Base-by-base conservation (phyloP, 2,329 filamentous ascomycete species). In the Cytospora chrysosperma region DNA sequence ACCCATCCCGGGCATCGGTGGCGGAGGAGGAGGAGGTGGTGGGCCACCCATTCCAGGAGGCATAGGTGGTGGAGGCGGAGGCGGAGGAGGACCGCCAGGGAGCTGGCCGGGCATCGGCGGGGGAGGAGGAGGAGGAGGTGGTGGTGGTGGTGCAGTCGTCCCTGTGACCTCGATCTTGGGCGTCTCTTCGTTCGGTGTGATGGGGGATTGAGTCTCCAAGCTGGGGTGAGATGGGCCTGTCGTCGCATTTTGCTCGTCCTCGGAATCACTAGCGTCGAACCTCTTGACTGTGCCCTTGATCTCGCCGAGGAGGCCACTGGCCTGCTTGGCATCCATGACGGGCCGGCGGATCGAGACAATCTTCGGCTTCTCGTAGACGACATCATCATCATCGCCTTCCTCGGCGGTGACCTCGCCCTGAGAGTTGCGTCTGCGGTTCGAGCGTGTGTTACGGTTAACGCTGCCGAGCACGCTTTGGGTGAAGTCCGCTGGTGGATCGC, bases 261-360 rank as follows among this genome's bases (percentile, higher is more conserved):
- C 88, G 34, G 87, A 89, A 70, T 93, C 90, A 72, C 89, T 91
- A 53, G 82, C 89, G 71, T 90, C 90, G 70, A 87, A 86, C 65
- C 80, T 85, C 77, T 88, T 89, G 71, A 94, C 85, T 76, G 90
- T 95, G 57, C 88, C 85, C 37, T 87, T 85, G 69, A 97, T 88
- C 75, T 97, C 86, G 71, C 77, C 81, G 82, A 79, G 82, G 77
- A 80, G 89, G 72, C 78, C 94, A 74, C 73, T 87, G 79, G 81
- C 87, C 79, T 79, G 88, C 82, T 80, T 92, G 76, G 76, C 84
- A 68, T 86, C 82, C 69, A 86, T 78, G 37, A 82, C 77, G 13
- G 92, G 92, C 66, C 92, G 85, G 73, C 86, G 89, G 76, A 94
- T 86, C 75, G 95, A 85, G 63, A 97, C 85, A 56, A 97, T 78